Conservation (phyloP, 306 rosid genomes). For the Cicer bijugum region DNA sequence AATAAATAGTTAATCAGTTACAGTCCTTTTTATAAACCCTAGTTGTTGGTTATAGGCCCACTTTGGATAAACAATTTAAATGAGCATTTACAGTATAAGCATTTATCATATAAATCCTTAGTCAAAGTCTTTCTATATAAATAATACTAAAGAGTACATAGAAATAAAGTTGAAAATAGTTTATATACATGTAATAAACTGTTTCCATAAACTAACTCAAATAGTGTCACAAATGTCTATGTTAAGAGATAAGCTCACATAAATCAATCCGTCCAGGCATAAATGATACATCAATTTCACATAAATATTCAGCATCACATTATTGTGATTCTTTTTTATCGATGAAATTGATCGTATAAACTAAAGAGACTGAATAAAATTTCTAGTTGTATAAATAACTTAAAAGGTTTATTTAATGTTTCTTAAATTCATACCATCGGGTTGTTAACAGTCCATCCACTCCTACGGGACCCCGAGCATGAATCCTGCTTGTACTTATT, state of each 20-base stretch:
- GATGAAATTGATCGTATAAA: constrained; percentile 25
- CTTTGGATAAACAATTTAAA: too few relatives aligned
- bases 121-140: too few relatives aligned
- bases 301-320: background rate
- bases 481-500: constrained; percentile 94
- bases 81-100: too few relatives aligned
- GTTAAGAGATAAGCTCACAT: too few relatives aligned
- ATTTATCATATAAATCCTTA: too few relatives aligned
- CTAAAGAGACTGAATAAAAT: constrained; percentile 9
- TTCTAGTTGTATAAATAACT: constrained; percentile 9
- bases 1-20: constrained; percentile 33
- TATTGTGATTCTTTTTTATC: background rate
- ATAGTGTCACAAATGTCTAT: too few relatives aligned
- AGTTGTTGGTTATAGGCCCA: constrained; percentile 7
- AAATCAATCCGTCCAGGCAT: too few relatives aligned
- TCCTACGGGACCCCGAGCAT: constrained; percentile 99
- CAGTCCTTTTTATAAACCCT: constrained; percentile 8
- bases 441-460: constrained; percentile 95
- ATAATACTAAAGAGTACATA: too few relatives aligned
- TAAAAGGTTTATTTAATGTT: constrained; percentile 14
- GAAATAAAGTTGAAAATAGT: too few relatives aligned
- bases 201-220: too few relatives aligned
- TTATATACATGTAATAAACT: too few relatives aligned
- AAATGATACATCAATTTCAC: background rate
- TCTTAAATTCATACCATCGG: constrained; percentile 66